Base-by-base conservation (phyloP, 2,329 filamentous ascomycete genomes). In the Pseudonectria foliicola region DNA sequence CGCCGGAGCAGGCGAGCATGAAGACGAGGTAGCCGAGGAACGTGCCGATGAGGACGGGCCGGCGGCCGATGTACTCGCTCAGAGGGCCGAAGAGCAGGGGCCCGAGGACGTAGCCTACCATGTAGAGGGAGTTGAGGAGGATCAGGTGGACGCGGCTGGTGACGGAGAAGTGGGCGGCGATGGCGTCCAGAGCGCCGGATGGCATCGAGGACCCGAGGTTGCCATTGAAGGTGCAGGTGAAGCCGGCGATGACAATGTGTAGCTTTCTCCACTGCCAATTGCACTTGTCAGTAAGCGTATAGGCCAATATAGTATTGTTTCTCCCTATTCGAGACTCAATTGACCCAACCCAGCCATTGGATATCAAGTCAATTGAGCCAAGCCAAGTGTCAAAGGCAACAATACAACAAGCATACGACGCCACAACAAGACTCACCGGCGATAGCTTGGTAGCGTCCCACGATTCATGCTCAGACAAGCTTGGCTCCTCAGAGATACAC, bases 201-300 rank as follows among this genome's bases (percentile, higher is more conserved):
- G 57, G 57, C 46, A 61, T 57, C 4, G 57, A 58, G 2, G 57
- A 59, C 10, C 58, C 57, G 23, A 60, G 53, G 40, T 60, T 60
- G 18, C 57, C 54, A 14, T 59, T 60, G 39, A 61, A 57, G 8
- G 56, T 61, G 34, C 56, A 60, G 3, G 53, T 58, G 38, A 61
- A 59, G 14, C 58, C 58, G 13, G 56, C 56, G 8, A 57, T 36
- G 30, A 61, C 40, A 29, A 61, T 52, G 42, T 59, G 56, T 6
- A 59, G 33, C 34, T 61, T 61, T 30, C 51, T 50, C 12, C 37
- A 23, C 51, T 54, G 16, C 6, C 45, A 43, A 43, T 40, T 42
- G 15, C 4, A 3, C 8, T 11, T 35, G 42, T 44, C 15, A 44
- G 43, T 13, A 11, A 13, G 16, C 13, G n/a, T n/a, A n/a, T n/a